Percentiles rank a stretch among this genome's conserved stretches.
These are phyloP conservation scores for Phyllosticta citriasiana DNA, from an alignment of 2,329 filamentous ascomycete species.

Conservation along the genomic window DNA sequence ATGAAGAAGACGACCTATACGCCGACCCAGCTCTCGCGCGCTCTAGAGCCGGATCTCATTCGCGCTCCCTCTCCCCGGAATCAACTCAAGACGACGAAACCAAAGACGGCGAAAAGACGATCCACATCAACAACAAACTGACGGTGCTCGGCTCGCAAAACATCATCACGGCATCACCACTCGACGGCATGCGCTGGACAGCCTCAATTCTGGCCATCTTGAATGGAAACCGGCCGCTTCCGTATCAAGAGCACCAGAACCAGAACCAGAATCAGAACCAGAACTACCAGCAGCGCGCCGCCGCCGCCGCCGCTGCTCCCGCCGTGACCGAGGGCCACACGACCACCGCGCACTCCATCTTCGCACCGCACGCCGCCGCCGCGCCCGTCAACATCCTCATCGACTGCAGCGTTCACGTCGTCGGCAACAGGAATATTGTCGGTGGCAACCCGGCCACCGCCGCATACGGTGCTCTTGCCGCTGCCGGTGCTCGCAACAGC, in stretches of 20 bases:
- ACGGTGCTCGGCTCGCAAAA: conserved; percentile 36
- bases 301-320: background rate
- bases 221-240: conserved; percentile 21
- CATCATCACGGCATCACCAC: conserved; percentile 34
- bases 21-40: conserved; percentile 7
- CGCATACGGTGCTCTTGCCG: background rate
- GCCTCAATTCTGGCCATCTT: conserved; percentile 38
- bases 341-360: background rate
- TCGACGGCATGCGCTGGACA: conserved; percentile 35
- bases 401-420: conserved; percentile 17
- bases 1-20: background rate
- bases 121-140: conserved; percentile 20
- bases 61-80: background rate
- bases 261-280: background rate
- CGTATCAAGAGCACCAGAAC: background rate
- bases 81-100: conserved; percentile 11
- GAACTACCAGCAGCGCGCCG: background rate
- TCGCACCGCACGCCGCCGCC: background rate
- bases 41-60: background rate
- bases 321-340: background rate
- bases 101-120: conserved; percentile 40
- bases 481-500: background rate
- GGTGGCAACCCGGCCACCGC: background rate
- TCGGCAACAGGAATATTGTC: conserved; percentile 35
- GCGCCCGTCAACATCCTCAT: conserved; percentile 6